phyloP scores from a whole-genome alignment of 176 grass and related monocot species.

The Bolboschoenus planiculmis region DNA sequence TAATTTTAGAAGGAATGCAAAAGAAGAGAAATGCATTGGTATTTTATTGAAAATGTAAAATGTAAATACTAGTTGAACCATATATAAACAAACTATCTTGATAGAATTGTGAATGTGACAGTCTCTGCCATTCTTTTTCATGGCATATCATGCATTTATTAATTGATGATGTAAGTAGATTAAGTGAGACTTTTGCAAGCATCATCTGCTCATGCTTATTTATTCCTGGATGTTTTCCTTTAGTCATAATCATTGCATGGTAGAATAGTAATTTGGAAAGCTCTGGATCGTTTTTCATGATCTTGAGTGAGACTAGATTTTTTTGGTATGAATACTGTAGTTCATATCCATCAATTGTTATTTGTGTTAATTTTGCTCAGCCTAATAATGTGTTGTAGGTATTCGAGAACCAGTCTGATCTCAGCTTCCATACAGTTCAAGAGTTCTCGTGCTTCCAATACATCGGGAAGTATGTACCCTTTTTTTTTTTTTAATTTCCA shows the following conservation, averaged over 20 bases:
- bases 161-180: not conserved
- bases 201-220: not conserved
- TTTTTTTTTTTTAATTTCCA: not conserved
- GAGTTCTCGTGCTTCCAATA: constrained; percentile 69
- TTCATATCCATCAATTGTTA: not conserved
- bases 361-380: not conserved
- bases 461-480: constrained; percentile 51
- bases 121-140: not conserved
- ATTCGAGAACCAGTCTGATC: constrained; percentile 42
- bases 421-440: constrained; percentile 37
- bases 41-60: not conserved
- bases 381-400: constrained; percentile 37
- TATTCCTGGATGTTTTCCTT: not conserved
- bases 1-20: constrained; percentile 1
- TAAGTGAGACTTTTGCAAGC: not conserved
- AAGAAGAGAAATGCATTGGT: not conserved
- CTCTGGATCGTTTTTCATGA: not conserved
- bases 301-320: not conserved
- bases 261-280: not conserved
- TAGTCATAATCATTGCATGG: not conserved
- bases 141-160: not conserved
- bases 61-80: not conserved
- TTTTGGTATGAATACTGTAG: not conserved
- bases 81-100: not conserved
- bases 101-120: not conserved